Evolutionary conservation across 352 stramenopile genomes (phyloP).

Genomic region (Stramenopiles sp.): DNA sequence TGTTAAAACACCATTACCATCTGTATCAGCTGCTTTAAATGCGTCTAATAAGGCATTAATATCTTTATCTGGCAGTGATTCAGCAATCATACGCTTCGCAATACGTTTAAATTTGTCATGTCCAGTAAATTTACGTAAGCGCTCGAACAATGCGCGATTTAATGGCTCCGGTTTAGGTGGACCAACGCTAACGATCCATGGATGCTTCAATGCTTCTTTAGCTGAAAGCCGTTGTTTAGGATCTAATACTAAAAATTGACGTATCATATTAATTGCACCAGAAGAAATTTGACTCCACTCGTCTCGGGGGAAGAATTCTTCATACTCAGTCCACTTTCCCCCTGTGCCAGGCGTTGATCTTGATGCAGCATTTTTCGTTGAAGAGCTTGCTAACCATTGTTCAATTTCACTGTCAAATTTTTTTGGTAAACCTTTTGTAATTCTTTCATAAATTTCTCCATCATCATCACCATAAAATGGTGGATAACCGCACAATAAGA

Average conservation of each 20-base stretch:
- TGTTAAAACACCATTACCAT: not conserved
- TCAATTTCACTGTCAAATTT: too few species aligned
- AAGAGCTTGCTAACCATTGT: too few species aligned
- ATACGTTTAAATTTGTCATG: not conserved
- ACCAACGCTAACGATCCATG: not conserved
- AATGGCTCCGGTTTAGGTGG: not conserved
- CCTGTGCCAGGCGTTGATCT: too few species aligned
- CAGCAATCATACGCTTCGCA: not conserved
- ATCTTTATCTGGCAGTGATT: not conserved
- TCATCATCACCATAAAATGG: not conserved
- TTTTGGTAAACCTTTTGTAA: too few species aligned
- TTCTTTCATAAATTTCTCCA: not conserved
- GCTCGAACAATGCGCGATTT: not conserved
- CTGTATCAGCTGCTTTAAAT: not conserved
- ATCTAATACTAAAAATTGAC: not conserved
- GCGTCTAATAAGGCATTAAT: not conserved
- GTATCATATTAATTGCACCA: not conserved
- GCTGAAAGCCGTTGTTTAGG: not conserved
- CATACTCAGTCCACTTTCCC: not conserved
- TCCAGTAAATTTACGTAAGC: not conserved
- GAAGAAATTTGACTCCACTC: not conserved
- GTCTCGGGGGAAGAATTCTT: not conserved
- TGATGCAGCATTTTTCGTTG: too few species aligned
- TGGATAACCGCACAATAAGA: slow-evolving; percentile 1
- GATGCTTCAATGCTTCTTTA: not conserved